Conservation (phyloP, 163 green algal species). For the Dunaliella salina region DNA sequence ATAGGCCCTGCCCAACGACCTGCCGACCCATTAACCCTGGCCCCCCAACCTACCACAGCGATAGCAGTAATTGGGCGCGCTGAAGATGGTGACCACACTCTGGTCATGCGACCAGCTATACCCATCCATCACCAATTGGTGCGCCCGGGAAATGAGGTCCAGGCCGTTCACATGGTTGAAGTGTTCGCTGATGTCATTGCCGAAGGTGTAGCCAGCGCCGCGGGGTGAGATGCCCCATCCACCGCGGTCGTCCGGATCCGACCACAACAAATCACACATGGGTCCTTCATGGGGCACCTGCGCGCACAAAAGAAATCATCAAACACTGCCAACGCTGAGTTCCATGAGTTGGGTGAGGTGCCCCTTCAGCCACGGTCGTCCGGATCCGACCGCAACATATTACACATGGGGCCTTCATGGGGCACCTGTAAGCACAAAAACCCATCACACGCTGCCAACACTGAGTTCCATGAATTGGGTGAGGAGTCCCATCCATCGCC, state of each 20-base stretch:
- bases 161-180: slow-evolving; percentile 92
- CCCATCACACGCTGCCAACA: no score
- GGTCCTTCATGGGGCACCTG: slow-evolving; percentile 93
- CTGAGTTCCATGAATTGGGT: no score
- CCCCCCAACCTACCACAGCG: slow-evolving; percentile 50
- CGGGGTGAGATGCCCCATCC: slow-evolving; percentile 90
- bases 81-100: slow-evolving; percentile 97
- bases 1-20: no score
- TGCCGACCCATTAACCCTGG: no score
- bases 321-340: no score
- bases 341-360: no score
- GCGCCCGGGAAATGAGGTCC: slow-evolving; percentile 83
- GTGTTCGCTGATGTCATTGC: slow-evolving; percentile 82
- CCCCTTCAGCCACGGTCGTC: no score
- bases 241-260: slow-evolving; percentile 87
- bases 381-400: no score
- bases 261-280: slow-evolving; percentile 99
- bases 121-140: slow-evolving; percentile 99
- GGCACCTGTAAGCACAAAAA: no score
- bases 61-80: slow-evolving; percentile 96
- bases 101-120: slow-evolving; percentile 96
- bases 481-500: no score
- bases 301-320: no score
- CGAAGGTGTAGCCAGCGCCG: slow-evolving; percentile 82
- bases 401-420: no score